phyloP scores from a whole-genome alignment of 1,284 basidiomycete genomes.

The Boletus sp. region DNA sequence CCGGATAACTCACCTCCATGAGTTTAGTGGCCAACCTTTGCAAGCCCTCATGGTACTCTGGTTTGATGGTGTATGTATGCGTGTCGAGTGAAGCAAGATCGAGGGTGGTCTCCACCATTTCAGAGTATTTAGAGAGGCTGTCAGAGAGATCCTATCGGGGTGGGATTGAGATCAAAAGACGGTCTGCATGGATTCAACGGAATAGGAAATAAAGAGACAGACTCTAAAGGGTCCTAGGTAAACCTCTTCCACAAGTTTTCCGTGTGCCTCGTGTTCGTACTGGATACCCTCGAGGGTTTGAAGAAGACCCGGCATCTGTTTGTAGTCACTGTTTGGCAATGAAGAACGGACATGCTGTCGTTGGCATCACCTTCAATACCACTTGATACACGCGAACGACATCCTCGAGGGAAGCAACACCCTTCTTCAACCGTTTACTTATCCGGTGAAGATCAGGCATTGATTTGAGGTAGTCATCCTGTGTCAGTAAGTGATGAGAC shows the following conservation, averaged over 20 bases:
- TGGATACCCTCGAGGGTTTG: conserved; percentile 57
- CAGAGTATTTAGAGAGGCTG: conserved; percentile 75
- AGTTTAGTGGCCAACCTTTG: conserved; percentile 71
- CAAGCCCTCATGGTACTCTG: conserved; percentile 83
- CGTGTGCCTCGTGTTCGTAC: conserved; percentile 46
- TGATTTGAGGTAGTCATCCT: conserved; percentile 84
- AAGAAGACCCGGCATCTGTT: conserved; percentile 75
- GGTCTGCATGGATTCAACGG: not conserved
- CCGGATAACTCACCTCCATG: conserved; percentile 41
- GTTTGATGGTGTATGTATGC: conserved; percentile 92
- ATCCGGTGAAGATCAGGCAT: conserved; percentile 97
- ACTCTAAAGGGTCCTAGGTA: conserved; percentile 69
- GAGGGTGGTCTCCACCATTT: conserved; percentile 96
- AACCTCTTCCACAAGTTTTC: conserved; percentile 61
- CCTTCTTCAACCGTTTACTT: conserved; percentile 89
- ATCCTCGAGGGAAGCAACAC: conserved; percentile 86
- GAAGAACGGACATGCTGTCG: not conserved
- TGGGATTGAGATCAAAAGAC: not conserved
- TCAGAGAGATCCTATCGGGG: conserved; percentile 55
- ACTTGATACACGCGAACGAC: conserved; percentile 97
- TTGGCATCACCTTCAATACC: conserved; percentile 51
- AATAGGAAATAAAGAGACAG: conserved; percentile 15
- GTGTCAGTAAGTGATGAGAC: not conserved
- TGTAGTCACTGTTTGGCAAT: not conserved
- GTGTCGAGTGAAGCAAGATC: conserved; percentile 83